These are phyloP conservation scores for Barnettozyma salicaria DNA, from an alignment of 805 yeast species.

Conservation along the genomic window DNA sequence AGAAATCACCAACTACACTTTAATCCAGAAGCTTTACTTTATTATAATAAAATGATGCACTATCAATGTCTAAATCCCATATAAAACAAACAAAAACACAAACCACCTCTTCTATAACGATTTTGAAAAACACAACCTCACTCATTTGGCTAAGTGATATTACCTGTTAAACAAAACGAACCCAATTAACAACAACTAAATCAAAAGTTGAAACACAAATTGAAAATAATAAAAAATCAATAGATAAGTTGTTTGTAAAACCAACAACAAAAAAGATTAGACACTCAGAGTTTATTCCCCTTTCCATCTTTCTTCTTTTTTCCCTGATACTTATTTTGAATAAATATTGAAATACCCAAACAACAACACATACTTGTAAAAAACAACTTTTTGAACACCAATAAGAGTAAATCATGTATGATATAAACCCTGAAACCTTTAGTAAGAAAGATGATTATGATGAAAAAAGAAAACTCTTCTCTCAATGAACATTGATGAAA, in stretches of 20 bases:
- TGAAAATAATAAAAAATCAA: not conserved
- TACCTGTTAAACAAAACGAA: not conserved
- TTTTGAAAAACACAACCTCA: slow-evolving; percentile 3
- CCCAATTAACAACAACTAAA: slow-evolving; percentile 5
- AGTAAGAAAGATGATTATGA: slow-evolving; percentile 1
- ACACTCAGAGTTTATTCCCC: not conserved
- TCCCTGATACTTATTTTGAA: slow-evolving; percentile 3
- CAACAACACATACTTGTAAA: slow-evolving; percentile 1
- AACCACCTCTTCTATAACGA: slow-evolving; percentile 18
- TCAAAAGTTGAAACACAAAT: slow-evolving; percentile 6
- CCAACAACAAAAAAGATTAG: slow-evolving; percentile 2
- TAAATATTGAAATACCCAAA: slow-evolving; percentile 8
- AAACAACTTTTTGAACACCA: slow-evolving; percentile 7
- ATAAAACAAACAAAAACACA: slow-evolving; percentile 14
- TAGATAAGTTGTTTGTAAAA: slow-evolving; percentile 6
- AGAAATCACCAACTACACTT: not conserved
- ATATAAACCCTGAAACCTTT: slow-evolving; percentile 1
- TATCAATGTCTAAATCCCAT: slow-evolving; percentile 22
- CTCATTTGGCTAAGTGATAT: not conserved
- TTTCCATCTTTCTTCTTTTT: slow-evolving; percentile 1
- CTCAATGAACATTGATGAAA: slow-evolving; percentile 5
- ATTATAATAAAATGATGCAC: slow-evolving; percentile 16
- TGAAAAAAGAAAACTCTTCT: slow-evolving; percentile 1
- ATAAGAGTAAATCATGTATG: slow-evolving; percentile 2
- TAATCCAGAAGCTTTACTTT: not conserved